Conservation (phyloP, 2,329 filamentous ascomycete genomes). For the Purpureocillium takamizusanense region DNA sequence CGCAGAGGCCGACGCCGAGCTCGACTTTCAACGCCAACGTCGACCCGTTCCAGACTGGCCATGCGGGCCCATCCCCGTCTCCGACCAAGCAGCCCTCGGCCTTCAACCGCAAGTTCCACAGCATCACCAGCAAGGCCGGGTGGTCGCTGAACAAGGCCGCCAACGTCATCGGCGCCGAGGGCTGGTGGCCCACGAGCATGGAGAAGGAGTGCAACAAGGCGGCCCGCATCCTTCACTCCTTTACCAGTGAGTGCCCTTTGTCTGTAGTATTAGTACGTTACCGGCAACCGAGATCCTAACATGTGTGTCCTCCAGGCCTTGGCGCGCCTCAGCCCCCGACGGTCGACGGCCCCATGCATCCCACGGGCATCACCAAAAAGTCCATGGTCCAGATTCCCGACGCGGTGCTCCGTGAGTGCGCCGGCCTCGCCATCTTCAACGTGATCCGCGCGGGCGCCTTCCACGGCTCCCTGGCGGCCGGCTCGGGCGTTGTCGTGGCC, state of each 20-base stretch:
- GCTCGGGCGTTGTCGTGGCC: conserved; percentile 51
- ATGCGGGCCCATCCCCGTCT: neutral
- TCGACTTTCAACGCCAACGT: conserved; percentile 1
- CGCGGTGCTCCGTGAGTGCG: conserved; percentile 42
- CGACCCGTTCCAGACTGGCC: neutral
- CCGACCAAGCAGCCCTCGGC: conserved; percentile 18
- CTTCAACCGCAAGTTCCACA: conserved; percentile 53
- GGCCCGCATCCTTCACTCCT: conserved; percentile 63
- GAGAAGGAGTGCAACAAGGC: conserved; percentile 71
- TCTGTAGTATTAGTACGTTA: no score
- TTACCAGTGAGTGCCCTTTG: conserved; percentile 55
- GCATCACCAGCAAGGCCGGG: conserved; percentile 55
- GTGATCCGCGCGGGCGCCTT: conserved; percentile 51
- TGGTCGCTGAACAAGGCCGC: conserved; percentile 59
- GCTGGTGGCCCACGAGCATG: conserved; percentile 66
- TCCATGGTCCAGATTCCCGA: conserved; percentile 27
- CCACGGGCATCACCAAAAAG: conserved; percentile 21
- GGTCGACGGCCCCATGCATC: conserved; percentile 17
- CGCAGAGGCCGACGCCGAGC: neutral
- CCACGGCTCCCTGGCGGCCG: conserved; percentile 46
- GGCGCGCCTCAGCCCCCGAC: conserved; percentile 10
- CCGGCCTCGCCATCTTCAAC: conserved; percentile 55
- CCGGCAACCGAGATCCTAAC: no score
- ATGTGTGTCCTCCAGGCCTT: conserved; percentile 12
- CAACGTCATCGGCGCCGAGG: conserved; percentile 61